phyloP scores from a whole-genome alignment of 768 basidiomycete genomes.

The Bullera alba region DNA sequence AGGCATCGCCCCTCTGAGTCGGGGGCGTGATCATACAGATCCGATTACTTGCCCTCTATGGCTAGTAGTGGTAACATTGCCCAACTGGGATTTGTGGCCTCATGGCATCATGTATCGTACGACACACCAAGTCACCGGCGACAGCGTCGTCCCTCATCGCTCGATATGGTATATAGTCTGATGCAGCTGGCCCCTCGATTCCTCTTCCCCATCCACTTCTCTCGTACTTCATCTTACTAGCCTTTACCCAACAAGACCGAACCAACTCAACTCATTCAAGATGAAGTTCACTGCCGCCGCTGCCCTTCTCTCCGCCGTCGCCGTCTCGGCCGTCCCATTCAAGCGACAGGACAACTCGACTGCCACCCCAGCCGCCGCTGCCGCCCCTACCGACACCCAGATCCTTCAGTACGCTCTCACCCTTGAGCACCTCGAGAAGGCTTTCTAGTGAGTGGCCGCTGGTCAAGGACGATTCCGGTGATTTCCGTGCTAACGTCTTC shows the following conservation, averaged over 20 bases:
- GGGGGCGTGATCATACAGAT: too few species aligned
- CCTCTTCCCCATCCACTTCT: not conserved
- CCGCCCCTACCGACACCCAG: slow-evolving; percentile 15
- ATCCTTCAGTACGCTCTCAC: slow-evolving; percentile 43
- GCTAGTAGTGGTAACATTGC: too few species aligned
- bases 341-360: not conserved
- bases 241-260: not conserved
- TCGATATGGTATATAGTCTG: not conserved
- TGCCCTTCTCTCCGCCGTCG: slow-evolving; percentile 18
- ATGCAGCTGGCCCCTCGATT: not conserved
- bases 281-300: slow-evolving; percentile 16
- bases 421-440: slow-evolving; percentile 40
- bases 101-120: too few species aligned
- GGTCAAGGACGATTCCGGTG: not conserved
- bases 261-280: slow-evolving; percentile 3
- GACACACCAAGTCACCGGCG: too few species aligned
- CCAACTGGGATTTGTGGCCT: too few species aligned
- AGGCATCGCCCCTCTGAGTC: too few species aligned
- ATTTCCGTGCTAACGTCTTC: not conserved
- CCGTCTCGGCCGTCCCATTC: slow-evolving; percentile 2
- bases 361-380: not conserved
- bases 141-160: too few species aligned
- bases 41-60: too few species aligned
- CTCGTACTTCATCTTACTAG: not conserved
- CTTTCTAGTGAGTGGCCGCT: slow-evolving; percentile 32